Conservation (phyloP, 306 rosid genomes). For the Ammopiptanthus mongolicus region DNA sequence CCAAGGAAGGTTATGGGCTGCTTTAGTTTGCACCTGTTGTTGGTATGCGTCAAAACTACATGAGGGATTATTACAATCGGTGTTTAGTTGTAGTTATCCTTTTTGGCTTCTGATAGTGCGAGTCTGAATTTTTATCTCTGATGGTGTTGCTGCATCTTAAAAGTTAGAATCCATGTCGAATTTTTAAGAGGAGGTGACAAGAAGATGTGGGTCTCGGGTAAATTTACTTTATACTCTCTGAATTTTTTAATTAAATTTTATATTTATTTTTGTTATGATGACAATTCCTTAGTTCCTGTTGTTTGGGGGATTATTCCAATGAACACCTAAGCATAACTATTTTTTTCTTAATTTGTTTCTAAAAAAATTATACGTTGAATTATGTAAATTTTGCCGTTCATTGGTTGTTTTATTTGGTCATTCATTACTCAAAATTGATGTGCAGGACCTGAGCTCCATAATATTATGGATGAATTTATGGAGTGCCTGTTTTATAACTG, state of each 20-base stretch:
- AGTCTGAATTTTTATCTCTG: conserved; percentile 30
- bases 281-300: conserved; percentile 21
- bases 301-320: conserved; percentile 33
- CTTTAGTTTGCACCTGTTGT: conserved; percentile 91
- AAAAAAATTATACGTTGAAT: background rate
- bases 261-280: background rate
- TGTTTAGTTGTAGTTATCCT: conserved; percentile 30
- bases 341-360: background rate
- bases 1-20: conserved; percentile 75
- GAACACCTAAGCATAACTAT: conserved; percentile 11
- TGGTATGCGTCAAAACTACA: conserved; percentile 55
- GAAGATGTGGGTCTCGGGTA: conserved; percentile 87
- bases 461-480: too few species aligned
- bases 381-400: too few species aligned
- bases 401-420: too few species aligned
- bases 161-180: conserved; percentile 49
- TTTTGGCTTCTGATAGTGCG: conserved; percentile 30
- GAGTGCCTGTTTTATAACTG: too few species aligned
- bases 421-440: too few species aligned
- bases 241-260: conserved; percentile 23
- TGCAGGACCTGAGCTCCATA: too few species aligned
- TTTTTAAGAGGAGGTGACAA: conserved; percentile 36
- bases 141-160: conserved; percentile 30
- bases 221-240: conserved; percentile 31
- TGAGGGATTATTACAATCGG: too few species aligned